phyloP scores from a whole-genome alignment of 305 asterid genomes.

The Fraxinus greggii region DNA sequence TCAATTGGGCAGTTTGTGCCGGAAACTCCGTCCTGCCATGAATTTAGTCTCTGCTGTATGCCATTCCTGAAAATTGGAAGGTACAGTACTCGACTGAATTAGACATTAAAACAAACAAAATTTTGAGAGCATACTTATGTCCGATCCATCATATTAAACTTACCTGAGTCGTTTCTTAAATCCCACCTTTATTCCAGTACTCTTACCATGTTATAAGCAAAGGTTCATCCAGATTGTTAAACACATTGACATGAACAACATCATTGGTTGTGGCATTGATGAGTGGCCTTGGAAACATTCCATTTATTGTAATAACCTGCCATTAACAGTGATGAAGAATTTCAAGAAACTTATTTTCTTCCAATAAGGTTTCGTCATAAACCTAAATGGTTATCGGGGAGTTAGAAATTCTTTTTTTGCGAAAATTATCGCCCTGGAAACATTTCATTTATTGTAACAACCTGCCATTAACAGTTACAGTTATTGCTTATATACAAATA shows the following conservation, averaged over 20 bases:
- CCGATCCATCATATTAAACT: neutral
- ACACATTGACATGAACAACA: conserved; percentile 48
- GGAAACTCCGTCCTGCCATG: conserved; percentile 74
- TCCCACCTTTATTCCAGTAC: neutral
- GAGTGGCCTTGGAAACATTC: conserved; percentile 64
- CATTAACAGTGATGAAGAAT: neutral
- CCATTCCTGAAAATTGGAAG: conserved; percentile 49
- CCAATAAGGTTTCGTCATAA: no score
- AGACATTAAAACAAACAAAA: neutral
- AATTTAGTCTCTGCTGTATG: conserved; percentile 58
- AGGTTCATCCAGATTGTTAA: conserved; percentile 54
- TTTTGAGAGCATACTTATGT: neutral
- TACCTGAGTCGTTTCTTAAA: neutral
- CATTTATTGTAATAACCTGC: conserved; percentile 68
- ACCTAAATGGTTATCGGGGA: no score
- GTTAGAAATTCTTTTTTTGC: no score
- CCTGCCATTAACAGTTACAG: conserved; percentile 34
- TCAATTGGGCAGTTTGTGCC: conserved; percentile 63
- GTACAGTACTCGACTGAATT: neutral
- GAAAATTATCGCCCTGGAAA: conserved; percentile 44
- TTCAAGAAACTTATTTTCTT: no score
- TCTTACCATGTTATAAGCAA: conserved; percentile 64
- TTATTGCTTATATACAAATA: neutral
- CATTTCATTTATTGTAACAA: conserved; percentile 56
- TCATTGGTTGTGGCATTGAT: conserved; percentile 67